phyloP scores from a whole-genome alignment of 1,284 basidiomycete species.

The Sutorius eximius region DNA sequence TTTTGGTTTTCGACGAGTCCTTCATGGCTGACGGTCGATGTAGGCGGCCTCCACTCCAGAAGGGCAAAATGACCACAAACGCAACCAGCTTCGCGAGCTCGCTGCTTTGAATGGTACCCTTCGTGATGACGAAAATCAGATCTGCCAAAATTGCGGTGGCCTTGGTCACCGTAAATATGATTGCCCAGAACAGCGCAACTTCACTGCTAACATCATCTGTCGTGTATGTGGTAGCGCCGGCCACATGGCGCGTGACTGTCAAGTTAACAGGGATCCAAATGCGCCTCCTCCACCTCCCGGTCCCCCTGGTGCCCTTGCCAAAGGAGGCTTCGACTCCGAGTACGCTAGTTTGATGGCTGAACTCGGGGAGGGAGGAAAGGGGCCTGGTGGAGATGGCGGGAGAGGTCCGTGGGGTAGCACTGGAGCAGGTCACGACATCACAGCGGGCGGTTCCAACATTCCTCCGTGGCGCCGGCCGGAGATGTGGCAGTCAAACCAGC shows the following conservation, averaged over 20 bases:
- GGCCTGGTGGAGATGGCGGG: constrained; percentile 52
- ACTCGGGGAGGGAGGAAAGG: constrained; percentile 82
- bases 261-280: constrained; percentile 78
- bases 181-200: constrained; percentile 94
- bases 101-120: constrained; percentile 98
- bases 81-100: constrained; percentile 97
- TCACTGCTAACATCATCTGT: constrained; percentile 97
- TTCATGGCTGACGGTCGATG: constrained; percentile 17
- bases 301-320: constrained; percentile 44
- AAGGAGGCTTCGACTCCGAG: constrained; percentile 91
- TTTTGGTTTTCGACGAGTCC: not conserved
- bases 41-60: constrained; percentile 98
- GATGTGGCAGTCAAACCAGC: constrained; percentile 65
- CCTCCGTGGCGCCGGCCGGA: constrained; percentile 87
- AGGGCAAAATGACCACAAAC: constrained; percentile 99
- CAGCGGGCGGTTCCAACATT: constrained; percentile 75
- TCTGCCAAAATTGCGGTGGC: constrained; percentile 97
- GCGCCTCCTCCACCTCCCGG: constrained; percentile 41
- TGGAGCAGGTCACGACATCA: constrained; percentile 67
- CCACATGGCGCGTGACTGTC: constrained; percentile 97
- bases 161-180: constrained; percentile 96
- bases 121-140: constrained; percentile 98
- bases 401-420: constrained; percentile 63
- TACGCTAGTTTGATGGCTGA: constrained; percentile 98
- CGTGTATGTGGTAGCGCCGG: constrained; percentile 92